Base-by-base conservation (phyloP, 225 moss, liverwort and hornwort genomes). In the Sphagnum tenellum region DNA sequence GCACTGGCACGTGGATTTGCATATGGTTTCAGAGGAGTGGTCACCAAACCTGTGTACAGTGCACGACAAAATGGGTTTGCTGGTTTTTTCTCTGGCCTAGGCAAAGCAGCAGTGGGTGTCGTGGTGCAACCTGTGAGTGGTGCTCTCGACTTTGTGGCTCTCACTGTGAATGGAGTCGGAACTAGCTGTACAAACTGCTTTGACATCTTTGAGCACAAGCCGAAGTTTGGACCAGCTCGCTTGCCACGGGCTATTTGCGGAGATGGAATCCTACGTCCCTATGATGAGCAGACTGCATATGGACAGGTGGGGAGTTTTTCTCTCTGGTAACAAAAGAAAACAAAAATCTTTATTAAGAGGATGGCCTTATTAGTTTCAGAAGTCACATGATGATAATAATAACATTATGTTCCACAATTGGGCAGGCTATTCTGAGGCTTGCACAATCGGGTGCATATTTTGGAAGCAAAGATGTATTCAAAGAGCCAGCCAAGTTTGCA, bases 111-210 rank as follows among this genome's bases (percentile, higher is more conserved):
- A 9, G 60, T 98, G 66, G 90, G 96, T 53, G 80, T 98, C 48
- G 81, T 98, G 50, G 80, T 84, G 78, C 79, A 92, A 46, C 96
- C 96, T 63, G 75, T 98, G 14, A 98, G 96, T 70, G 96, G 96
- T 48, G 72, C 88, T 61, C 70, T 98, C 51, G 96, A 98, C 64
- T 98, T 98, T 64, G 83, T 98, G 56, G 88, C 96, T 61, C 69
- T 98, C 63, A 90, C 87, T 63, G 90, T 98, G 9, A 98, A 88
- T 68, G 96, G 96, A 52, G 77, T 93, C 7, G 87, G 92, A 47
- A 87, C 86, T 50, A 93, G 74, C 66, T 98, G 96, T 75, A 76
- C 83, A 44, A 79, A 75, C 54, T 98, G 92, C 71, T 89, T 98
- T 60, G 90, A 98, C 52, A 11, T 71, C n/a, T 88, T 98, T 70